Percentiles rank a stretch among this genome's conserved stretches.
Conservation (phyloP, 2,329 filamentous ascomycete genomes). For the Corniculantispora saksenae region DNA sequence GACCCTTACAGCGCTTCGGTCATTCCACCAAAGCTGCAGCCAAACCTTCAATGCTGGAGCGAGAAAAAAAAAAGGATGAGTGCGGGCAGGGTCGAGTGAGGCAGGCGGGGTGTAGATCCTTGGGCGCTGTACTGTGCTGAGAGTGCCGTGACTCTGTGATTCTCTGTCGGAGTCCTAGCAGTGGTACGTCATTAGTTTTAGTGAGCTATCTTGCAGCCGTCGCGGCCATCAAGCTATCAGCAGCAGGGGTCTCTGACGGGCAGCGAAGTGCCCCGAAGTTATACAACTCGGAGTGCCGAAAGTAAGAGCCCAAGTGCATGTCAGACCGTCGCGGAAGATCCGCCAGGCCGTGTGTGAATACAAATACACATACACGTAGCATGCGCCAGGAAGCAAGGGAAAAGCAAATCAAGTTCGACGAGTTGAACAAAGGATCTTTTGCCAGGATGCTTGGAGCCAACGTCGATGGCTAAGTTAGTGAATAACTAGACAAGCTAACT, state of each 20-base stretch:
- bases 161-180: neutral
- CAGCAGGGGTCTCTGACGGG: neutral
- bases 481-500: neutral
- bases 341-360: neutral
- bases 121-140: neutral
- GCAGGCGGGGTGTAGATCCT: neutral
- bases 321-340: neutral
- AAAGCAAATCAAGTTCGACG: neutral
- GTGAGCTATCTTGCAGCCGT: neutral
- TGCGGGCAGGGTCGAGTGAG: neutral
- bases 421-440: neutral
- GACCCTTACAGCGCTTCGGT: neutral
- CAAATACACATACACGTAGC: neutral
- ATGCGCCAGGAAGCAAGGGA: neutral
- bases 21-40: neutral
- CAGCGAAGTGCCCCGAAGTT: neutral
- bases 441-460: neutral
- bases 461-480: too few species aligned
- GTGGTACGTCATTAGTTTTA: neutral
- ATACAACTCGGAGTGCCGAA: conserved; percentile 11
- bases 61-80: neutral
- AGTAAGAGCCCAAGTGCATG: neutral
- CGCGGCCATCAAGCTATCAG: neutral
- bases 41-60: neutral
- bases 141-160: neutral